Evolutionary conservation across 2,329 filamentous ascomycete genomes (phyloP), one percentile per base, ranked within the genome.

Genomic region (Chaetomiaceae sp.): DNA sequence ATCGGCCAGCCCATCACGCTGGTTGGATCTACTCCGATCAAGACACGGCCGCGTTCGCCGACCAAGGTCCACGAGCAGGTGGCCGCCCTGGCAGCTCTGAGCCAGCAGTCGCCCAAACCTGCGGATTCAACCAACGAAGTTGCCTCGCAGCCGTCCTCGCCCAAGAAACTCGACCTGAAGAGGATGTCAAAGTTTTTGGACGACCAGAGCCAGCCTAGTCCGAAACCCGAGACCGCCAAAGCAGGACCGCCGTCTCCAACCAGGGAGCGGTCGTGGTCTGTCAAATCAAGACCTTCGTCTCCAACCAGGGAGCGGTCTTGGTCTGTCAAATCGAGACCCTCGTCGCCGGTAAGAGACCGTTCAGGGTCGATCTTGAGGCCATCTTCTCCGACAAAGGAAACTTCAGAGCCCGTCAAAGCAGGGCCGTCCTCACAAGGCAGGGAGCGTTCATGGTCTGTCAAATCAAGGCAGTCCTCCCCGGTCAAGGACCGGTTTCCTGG

Each of bases 101-200:
- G 37, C 21, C 59, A 62, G 25, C 61, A 60, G 20, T 43, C 57
- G 21, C 43, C 51, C n/a, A 62, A 63, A 35, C 57, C 59, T 5
- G 56, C 53, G 14, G 56, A 55, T 4, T 23, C 50, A 3, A 27
- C 30, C 27, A 12, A 42, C 13, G 68, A 68, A 23, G 55, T 62
- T 1, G 58, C 54, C 13, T 68, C 73, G 1, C 72, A 74, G 53
- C 70, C 77, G 4, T 63, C 73, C 3, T 81, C 81, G 14, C 81
- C 82, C 1, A 74, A 71, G 51, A 82, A 83, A 59, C 67, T 83
- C 17, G 74, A 82, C 58, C 65, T 76, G 63, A 83, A 79, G 63
- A 72, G 79, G 48, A 75, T 82, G 66, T 83, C 81, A 2, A 73
- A 67, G 48, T 84, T 85, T 57, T 57, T 82, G 13, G 76, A 77